Conservation (phyloP, 1,284 basidiomycete species). For the Pyrrhoderma noxium region DNA sequence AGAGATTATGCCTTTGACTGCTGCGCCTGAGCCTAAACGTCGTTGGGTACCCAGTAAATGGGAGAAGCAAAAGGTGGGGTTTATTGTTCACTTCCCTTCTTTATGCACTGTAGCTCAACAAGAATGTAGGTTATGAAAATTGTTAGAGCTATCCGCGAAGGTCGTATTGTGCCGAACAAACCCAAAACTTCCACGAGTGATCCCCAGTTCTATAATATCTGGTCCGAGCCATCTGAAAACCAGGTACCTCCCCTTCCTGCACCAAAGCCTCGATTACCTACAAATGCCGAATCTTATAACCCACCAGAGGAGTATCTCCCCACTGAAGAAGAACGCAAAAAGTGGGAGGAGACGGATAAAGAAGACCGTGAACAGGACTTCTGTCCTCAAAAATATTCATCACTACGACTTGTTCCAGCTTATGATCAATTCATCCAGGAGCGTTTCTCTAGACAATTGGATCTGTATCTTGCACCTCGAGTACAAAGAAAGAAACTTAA, state of each 20-base stretch:
- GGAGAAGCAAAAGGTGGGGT: conserved; percentile 95
- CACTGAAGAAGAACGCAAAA: conserved; percentile 76
- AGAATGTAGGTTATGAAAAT: conserved; percentile 93
- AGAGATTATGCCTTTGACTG: conserved; percentile 87
- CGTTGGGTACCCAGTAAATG: conserved; percentile 98
- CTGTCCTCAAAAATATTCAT: conserved; percentile 81
- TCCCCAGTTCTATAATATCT: conserved; percentile 83
- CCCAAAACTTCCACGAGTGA: conserved; percentile 67
- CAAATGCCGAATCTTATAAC: conserved; percentile 95
- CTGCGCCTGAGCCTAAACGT: conserved; percentile 91
- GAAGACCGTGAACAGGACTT: conserved; percentile 91
- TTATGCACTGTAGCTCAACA: background rate
- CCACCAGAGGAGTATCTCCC: conserved; percentile 97
- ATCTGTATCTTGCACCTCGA: conserved; percentile 94
- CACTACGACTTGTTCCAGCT: conserved; percentile 86
- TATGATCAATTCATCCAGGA: conserved; percentile 93
- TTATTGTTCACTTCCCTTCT: background rate
- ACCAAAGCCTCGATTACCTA: conserved; percentile 86
- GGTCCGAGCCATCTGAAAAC: conserved; percentile 67
- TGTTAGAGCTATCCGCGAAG: conserved; percentile 94
- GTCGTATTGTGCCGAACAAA: conserved; percentile 87
- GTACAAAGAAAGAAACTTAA: conserved; percentile 83
- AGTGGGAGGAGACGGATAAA: conserved; percentile 81
- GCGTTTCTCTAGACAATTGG: conserved; percentile 90
- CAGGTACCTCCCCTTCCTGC: conserved; percentile 84